phyloP scores from a whole-genome alignment of 306 rosid genomes.

The Hippophae gyantsensis region DNA sequence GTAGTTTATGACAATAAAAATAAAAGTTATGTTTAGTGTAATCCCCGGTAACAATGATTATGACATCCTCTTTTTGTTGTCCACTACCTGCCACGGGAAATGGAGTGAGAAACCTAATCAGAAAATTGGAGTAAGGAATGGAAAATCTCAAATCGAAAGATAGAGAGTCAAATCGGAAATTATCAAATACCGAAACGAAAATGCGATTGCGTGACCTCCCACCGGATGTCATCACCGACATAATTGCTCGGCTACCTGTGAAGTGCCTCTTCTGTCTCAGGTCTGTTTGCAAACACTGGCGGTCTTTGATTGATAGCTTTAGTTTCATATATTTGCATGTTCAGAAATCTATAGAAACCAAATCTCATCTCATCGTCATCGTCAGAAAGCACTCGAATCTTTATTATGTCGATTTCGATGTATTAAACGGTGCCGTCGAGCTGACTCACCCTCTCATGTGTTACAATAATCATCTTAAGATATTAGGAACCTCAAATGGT shows the following conservation, averaged over 20 bases:
- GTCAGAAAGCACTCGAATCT: slow-evolving; percentile 37
- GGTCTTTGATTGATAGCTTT: slow-evolving; percentile 36
- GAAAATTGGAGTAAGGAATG: too few relatives aligned
- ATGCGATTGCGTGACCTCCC: slow-evolving; percentile 41
- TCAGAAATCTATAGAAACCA: slow-evolving; percentile 8
- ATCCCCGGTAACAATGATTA: too few relatives aligned
- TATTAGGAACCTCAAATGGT: slow-evolving; percentile 58
- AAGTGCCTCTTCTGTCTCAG: slow-evolving; percentile 34
- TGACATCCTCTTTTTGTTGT: too few relatives aligned
- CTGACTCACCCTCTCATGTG: slow-evolving; percentile 77
- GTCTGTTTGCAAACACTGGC: slow-evolving; percentile 30
- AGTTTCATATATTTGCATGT: slow-evolving; percentile 38
- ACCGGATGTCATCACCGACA: slow-evolving; percentile 36
- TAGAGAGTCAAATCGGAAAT: background rate
- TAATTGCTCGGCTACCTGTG: slow-evolving; percentile 34
- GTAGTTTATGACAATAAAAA: too few relatives aligned
- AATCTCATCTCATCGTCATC: slow-evolving; percentile 24
- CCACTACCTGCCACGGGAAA: background rate
- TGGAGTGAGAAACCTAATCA: too few relatives aligned
- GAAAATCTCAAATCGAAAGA: background rate
- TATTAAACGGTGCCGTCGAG: slow-evolving; percentile 16
- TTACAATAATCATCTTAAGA: slow-evolving; percentile 50
- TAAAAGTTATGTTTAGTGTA: too few relatives aligned
- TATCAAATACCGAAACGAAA: background rate
- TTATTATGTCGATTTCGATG: slow-evolving; percentile 20